Conservation (phyloP, 2,329 filamentous ascomycete species). For the Blastomyces emzantsi region DNA sequence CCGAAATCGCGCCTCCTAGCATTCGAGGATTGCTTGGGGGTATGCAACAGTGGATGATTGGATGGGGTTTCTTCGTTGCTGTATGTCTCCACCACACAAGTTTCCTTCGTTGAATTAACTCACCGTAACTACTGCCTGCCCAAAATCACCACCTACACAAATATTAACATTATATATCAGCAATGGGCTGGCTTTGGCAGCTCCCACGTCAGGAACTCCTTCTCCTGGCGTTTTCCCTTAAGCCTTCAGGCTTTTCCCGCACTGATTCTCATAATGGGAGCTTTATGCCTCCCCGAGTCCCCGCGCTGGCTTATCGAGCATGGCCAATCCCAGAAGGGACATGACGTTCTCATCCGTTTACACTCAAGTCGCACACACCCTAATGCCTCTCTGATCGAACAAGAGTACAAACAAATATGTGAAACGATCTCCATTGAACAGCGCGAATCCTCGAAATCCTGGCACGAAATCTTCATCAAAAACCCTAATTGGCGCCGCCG, state of each 20-base stretch:
- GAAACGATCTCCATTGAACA: conserved; percentile 33
- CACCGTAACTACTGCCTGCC: neutral
- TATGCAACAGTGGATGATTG: conserved; percentile 40
- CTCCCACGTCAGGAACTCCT: conserved; percentile 29
- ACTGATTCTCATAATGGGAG: conserved; percentile 27
- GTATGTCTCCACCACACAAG: conserved; percentile 17
- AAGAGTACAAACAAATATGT: conserved; percentile 36
- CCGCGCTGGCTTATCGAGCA: conserved; percentile 32
- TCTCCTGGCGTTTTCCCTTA: conserved; percentile 31
- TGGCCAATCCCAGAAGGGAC: conserved; percentile 29
- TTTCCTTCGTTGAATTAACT: neutral
- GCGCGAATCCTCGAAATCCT: conserved; percentile 30
- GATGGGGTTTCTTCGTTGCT: conserved; percentile 36
- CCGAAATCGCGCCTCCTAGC: conserved; percentile 33
- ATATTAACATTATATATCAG: neutral
- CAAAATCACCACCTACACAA: neutral
- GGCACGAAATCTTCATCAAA: conserved; percentile 36
- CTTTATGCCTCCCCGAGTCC: conserved; percentile 29
- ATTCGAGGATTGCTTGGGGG: conserved; percentile 35
- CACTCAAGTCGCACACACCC: conserved; percentile 22
- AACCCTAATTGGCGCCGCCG: conserved; percentile 39
- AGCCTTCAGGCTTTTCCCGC: conserved; percentile 35
- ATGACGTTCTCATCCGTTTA: conserved; percentile 25
- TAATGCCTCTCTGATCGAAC: conserved; percentile 25
- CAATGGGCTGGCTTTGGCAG: conserved; percentile 43